These are phyloP conservation scores for Xylaria arbuscula DNA, from an alignment of 2,329 filamentous ascomycete genomes.

Conservation along the genomic window DNA sequence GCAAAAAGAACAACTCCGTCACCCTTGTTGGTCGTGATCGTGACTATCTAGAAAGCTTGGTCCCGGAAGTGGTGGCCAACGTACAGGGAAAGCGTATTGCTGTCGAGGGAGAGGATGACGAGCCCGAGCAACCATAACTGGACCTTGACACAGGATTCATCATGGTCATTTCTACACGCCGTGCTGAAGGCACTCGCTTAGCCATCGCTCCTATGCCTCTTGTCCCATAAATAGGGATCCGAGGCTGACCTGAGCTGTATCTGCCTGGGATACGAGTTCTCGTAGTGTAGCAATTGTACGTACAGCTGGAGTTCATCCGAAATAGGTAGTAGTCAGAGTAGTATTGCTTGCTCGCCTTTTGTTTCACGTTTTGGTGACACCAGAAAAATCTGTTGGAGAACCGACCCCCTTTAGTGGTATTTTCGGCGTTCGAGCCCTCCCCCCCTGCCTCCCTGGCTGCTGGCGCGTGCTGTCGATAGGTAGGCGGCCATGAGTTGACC, in stretches of 20 bases:
- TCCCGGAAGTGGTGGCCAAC: constrained; percentile 79
- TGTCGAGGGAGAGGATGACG: constrained; percentile 78
- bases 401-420: neutral
- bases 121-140: constrained; percentile 30
- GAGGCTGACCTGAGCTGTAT: neutral
- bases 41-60: constrained; percentile 80
- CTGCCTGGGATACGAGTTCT: neutral
- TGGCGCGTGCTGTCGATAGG: constrained; percentile 9
- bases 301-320: neutral
- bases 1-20: constrained; percentile 86
- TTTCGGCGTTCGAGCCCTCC: constrained; percentile 14
- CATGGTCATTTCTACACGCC: neutral
- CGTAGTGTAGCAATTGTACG: neutral
- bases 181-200: neutral
- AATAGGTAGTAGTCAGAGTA: constrained; percentile 9
- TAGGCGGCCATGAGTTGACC: constrained; percentile 7
- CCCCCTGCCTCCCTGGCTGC: neutral
- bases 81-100: constrained; percentile 77
- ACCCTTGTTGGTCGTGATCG: constrained; percentile 84
- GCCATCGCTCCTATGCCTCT: neutral
- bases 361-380: constrained; percentile 9
- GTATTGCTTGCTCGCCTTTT: neutral
- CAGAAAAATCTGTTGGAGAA: constrained; percentile 5
- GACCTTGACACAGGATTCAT: neutral
- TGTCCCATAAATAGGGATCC: neutral